Base-by-base conservation (phyloP, 2,329 filamentous ascomycete genomes). In the Fusarium newnesense region DNA sequence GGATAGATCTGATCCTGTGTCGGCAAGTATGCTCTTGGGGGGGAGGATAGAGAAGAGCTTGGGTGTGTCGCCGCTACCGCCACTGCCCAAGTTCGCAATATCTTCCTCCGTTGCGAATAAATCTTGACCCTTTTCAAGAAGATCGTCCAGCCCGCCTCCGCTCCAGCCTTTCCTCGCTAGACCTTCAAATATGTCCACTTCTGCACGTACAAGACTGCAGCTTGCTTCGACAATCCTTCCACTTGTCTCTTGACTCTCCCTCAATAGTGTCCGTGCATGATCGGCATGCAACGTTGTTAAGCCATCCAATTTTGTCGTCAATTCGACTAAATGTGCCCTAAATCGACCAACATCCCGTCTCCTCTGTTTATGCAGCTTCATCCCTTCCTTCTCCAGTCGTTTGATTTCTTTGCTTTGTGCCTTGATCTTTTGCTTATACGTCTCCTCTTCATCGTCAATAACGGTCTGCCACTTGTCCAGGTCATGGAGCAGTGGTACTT, bases 151-250 rank as follows among this genome's bases (percentile, higher is more conserved):
- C 0, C 91, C 91, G 36, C 90, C 91, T 42, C 91, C 91, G 26
- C 84, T 87, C 91, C 90, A 92, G 12, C 91, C 91, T 76, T 93
- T 93, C 67, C 90, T 83, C 26, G 91, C 90, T 30, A 93, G 81
- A 30, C 87, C 85, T 82, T 93, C 91, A 65, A 92, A 92, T 34
- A 93, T 92, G 80, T 93, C 91, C 26, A 93, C 88, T 81, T 93
- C 91, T 61, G 91, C 91, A 24, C 91, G 84, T 18, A 92, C 90
- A 16, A 93, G 85, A 69, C 88, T 90, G 76, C 90, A 91, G 76
- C 88, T 88, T 24, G 90, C 89, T 64, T 92, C 90, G 24, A 91
- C 86, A 74, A 92, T 91, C 72, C 85, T 85, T 32, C 81, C 84
- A 75, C 89, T 91, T 72, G 90, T 90, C 74, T 91, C 90, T 80